Conservation (phyloP, 108 stramenopile genomes). For the Cyclotella choctawhatcheeana region DNA sequence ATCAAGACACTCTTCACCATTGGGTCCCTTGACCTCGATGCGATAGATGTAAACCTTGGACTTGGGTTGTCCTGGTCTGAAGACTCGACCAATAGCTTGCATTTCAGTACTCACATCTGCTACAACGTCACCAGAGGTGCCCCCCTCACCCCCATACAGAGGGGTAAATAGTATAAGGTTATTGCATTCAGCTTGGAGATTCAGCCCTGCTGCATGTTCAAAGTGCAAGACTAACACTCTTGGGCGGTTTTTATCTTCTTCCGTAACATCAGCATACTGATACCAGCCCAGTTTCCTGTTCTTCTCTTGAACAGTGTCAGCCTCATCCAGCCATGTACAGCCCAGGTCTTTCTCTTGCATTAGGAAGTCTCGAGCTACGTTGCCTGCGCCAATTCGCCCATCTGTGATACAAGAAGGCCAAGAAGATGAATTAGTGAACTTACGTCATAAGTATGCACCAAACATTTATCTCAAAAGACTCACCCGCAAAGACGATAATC, state of each 20-base stretch:
- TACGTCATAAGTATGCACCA: not conserved
- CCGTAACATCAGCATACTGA: slow-evolving; percentile 69
- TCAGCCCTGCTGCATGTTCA: slow-evolving; percentile 75
- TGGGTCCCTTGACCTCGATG: slow-evolving; percentile 66
- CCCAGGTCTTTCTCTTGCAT: slow-evolving; percentile 34
- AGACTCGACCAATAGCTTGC: slow-evolving; percentile 80
- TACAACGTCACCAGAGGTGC: slow-evolving; percentile 57
- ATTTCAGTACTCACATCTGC: slow-evolving; percentile 74
- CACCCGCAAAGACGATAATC: slow-evolving; percentile 70
- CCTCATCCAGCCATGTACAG: slow-evolving; percentile 57
- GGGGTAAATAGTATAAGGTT: slow-evolving; percentile 75
- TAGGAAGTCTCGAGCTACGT: slow-evolving; percentile 49
- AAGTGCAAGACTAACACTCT: slow-evolving; percentile 70
- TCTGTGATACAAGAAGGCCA: slow-evolving; percentile 16
- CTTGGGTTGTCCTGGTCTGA: slow-evolving; percentile 67
- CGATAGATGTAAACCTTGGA: slow-evolving; percentile 57
- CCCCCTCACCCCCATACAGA: slow-evolving; percentile 65
- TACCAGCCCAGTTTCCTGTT: slow-evolving; percentile 78
- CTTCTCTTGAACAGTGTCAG: slow-evolving; percentile 58
- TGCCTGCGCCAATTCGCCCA: slow-evolving; percentile 55
- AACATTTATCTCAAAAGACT: not conserved
- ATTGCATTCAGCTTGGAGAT: slow-evolving; percentile 76
- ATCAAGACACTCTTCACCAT: slow-evolving; percentile 71
- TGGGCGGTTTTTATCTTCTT: slow-evolving; percentile 68
- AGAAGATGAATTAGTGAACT: not conserved